phyloP scores from a whole-genome alignment of 225 moss, liverwort and hornwort species.

The Antitrichia curtipendula region DNA sequence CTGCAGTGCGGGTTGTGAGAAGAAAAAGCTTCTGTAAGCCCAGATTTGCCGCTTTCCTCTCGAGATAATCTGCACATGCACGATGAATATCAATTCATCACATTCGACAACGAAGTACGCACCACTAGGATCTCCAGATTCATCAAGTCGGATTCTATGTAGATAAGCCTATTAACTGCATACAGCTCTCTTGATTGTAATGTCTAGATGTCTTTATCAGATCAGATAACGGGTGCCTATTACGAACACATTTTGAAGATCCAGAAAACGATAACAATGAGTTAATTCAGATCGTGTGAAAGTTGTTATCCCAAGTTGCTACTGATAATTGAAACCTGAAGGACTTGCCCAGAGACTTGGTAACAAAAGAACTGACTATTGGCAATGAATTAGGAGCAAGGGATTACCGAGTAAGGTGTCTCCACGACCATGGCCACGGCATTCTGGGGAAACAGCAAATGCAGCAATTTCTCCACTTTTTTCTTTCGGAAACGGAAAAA shows the following conservation, averaged over 20 bases:
- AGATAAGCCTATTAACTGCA: background rate
- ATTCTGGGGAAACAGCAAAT: conserved; percentile 89
- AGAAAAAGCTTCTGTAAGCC: conserved; percentile 64
- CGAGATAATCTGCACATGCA: conserved; percentile 48
- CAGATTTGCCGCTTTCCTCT: conserved; percentile 55
- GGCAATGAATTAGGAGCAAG: background rate
- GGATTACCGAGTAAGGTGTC: conserved; percentile 71
- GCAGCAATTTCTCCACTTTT: conserved; percentile 87
- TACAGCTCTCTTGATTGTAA: background rate
- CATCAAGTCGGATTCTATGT: background rate
- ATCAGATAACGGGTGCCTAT: background rate
- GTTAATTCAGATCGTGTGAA: background rate
- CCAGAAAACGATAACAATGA: background rate
- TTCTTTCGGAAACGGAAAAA: conserved; percentile 38
- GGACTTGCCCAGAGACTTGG: background rate
- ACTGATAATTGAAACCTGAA: background rate
- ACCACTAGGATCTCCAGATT: background rate
- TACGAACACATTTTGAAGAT: background rate
- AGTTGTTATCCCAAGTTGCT: background rate
- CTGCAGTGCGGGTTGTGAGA: conserved; percentile 82
- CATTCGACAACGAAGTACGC: background rate
- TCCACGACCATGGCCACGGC: conserved; percentile 85
- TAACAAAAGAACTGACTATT: background rate
- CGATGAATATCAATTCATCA: background rate
- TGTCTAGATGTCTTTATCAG: background rate